Base-by-base conservation (phyloP, 768 basidiomycete genomes). In the Royoungia palumana region DNA sequence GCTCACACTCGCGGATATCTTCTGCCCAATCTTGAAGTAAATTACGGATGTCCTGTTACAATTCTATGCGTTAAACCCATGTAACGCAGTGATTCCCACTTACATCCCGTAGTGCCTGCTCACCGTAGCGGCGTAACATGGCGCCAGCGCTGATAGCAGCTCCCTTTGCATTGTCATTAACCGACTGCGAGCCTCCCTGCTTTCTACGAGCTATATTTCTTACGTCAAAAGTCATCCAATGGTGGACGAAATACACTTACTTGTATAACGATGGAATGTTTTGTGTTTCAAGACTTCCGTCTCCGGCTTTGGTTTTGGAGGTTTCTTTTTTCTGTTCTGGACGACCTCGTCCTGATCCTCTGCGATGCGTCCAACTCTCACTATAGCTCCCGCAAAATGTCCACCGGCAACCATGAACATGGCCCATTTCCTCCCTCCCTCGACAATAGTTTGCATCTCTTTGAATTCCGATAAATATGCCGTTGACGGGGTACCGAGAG, bases 211-310 rank as follows among this genome's bases (percentile, higher is more conserved):
- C 95, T 98, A 19, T 12, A 8, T n/a, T 27, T 17, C 12, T 37
- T n/a, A 32, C 14, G 44, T 59, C 44, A 59, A 54, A 52, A 25
- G 24, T 24, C 39, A 17, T 16, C 16, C 21, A 19, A 32, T 35
- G 12, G 20, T n/a, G 22, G 20, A 34, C 28, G 44, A 4, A 38
- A 19, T 4, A 13, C 3, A 77, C 90, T 58, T 56, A 96, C 94
- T 98, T 0, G 96, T 99, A 66, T 99, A 99, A 2, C 96, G 85
- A 68, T 98, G 96, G 66, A 97, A 98, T 2, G 96, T 98, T 70
- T 98, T 99, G 61, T 94, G 91, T 55, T 75, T 74, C 35, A 99
- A 55, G 1, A 98, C 79, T 61, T 94, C 92, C 0, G 80, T 82
- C 46, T 93, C 89, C 4, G 85, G 77, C 65, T 81, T 89, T 17